Evolutionary conservation across 768 basidiomycete genomes (phyloP).

Genomic region (Lactifluus piperatus): DNA sequence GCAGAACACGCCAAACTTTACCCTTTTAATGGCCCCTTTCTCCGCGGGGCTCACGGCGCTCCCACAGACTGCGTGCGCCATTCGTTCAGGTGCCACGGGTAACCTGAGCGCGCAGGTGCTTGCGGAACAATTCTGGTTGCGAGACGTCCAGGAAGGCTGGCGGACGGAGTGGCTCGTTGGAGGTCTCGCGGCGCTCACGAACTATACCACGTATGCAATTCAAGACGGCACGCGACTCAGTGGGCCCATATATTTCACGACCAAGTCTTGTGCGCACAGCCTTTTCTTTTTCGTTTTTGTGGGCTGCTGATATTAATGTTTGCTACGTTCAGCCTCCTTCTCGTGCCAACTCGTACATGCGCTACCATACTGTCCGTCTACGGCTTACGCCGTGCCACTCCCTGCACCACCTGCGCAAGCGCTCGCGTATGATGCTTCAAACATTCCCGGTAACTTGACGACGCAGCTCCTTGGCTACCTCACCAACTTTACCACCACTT

Average conservation of each 20-base stretch:
- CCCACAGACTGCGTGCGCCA: conserved; percentile 51
- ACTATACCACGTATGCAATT: conserved; percentile 70
- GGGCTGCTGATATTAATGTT: too few relatives aligned
- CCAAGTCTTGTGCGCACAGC: conserved; percentile 44
- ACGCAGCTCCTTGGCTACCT: conserved; percentile 47
- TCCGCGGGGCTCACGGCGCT: conserved; percentile 32
- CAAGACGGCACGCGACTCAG: conserved; percentile 48
- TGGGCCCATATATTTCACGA: conserved; percentile 62
- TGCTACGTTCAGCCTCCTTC: conserved; percentile 42
- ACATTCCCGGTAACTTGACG: conserved; percentile 42
- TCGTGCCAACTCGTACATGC: conserved; percentile 60
- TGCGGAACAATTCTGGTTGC: conserved; percentile 47
- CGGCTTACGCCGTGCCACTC: conserved; percentile 63
- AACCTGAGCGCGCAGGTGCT: conserved; percentile 29
- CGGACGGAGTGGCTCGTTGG: conserved; percentile 59
- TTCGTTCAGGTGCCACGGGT: conserved; percentile 27
- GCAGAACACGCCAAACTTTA: conserved; percentile 36
- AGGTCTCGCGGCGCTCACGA: conserved; percentile 52
- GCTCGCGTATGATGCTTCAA: conserved; percentile 39
- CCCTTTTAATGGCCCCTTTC: conserved; percentile 49
- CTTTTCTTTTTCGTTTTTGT: not conserved
- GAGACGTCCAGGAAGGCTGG: conserved; percentile 46
- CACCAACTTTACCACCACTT: conserved; percentile 64
- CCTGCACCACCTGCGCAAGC: conserved; percentile 38
- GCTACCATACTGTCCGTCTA: conserved; percentile 65